phyloP scores from a whole-genome alignment of 1,284 basidiomycete species.

The Irpex sp. region DNA sequence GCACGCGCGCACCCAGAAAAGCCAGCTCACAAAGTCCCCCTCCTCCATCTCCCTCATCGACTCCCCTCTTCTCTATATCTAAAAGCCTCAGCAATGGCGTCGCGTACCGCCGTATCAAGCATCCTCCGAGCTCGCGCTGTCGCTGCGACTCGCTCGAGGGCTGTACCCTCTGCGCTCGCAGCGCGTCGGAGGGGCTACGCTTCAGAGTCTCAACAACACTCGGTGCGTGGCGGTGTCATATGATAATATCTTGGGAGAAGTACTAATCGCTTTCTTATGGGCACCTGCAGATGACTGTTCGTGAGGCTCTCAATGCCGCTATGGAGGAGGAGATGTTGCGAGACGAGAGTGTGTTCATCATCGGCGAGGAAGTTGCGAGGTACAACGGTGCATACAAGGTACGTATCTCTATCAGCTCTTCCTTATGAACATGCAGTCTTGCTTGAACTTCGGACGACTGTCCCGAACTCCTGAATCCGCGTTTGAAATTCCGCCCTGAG shows the following conservation, averaged over 20 bases:
- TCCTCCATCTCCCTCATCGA: conserved; percentile 22
- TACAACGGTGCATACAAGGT: conserved; percentile 99
- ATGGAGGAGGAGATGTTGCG: conserved; percentile 99
- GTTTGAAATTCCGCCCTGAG: not conserved
- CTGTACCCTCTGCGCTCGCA: conserved; percentile 31
- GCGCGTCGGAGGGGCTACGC: conserved; percentile 54
- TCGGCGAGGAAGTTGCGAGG: conserved; percentile 98
- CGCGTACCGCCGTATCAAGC: conserved; percentile 62
- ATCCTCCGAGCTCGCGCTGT: conserved; percentile 40
- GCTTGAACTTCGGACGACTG: not conserved
- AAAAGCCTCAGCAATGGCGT: conserved; percentile 48
- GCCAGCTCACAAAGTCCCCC: conserved; percentile 1
- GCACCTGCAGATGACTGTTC: conserved; percentile 83
- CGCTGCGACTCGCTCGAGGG: conserved; percentile 43
- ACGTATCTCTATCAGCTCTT: conserved; percentile 11
- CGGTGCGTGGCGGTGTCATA: conserved; percentile 28
- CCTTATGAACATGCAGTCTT: not conserved
- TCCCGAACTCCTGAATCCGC: not conserved
- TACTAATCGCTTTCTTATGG: not conserved
- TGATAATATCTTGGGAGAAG: not conserved
- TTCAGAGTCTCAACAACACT: conserved; percentile 49
- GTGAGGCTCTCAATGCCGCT: conserved; percentile 95
- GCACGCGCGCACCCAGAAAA: conserved; percentile 10
- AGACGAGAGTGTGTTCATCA: conserved; percentile 92
- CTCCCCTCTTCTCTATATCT: conserved; percentile 12